A percentile compares a stretch with the other conserved stretches of the same genome.
These are phyloP conservation scores for Lycium barbarum DNA, from an alignment of 257 asterid genomes.

Conservation along the genomic window DNA sequence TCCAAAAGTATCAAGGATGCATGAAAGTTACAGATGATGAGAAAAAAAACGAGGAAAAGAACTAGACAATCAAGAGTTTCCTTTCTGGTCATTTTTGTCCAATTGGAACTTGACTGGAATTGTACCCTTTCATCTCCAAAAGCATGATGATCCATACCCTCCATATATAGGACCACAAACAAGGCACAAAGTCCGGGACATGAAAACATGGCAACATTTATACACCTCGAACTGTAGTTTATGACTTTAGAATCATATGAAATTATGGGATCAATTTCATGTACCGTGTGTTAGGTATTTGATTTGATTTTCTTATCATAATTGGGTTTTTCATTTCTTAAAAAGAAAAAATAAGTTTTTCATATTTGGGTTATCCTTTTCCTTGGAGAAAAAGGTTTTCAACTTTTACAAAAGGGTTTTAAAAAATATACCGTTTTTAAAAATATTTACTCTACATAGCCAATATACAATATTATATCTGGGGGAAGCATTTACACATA, in stretches of 20 bases:
- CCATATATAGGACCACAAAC: conserved; percentile 24
- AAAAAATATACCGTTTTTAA: too few species aligned
- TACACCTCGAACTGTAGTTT: background rate
- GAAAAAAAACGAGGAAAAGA: conserved; percentile 17
- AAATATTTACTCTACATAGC: too few species aligned
- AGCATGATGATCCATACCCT: conserved; percentile 20
- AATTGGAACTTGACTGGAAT: conserved; percentile 5
- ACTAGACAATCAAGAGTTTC: conserved; percentile 29
- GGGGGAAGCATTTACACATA: too few species aligned
- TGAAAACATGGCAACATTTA: background rate
- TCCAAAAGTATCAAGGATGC: conserved; percentile 21
- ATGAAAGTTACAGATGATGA: conserved; percentile 14
- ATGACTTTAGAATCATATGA: background rate
- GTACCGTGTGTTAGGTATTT: too few species aligned
- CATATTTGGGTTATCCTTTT: too few species aligned
- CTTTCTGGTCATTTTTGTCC: conserved; percentile 21
- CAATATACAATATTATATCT: too few species aligned
- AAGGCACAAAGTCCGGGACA: conserved; percentile 19
- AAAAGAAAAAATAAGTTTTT: too few species aligned
- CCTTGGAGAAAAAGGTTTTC: too few species aligned
- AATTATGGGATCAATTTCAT: background rate
- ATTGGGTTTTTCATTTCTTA: too few species aligned
- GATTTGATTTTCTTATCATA: too few species aligned
- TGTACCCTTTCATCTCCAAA: conserved; percentile 2
- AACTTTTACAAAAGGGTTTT: too few species aligned